Percentiles rank a stretch among this genome's conserved stretches.
Evolutionary conservation across 2,329 filamentous ascomycete species (phyloP).

Genomic region (Fonsecaea nubica): DNA sequence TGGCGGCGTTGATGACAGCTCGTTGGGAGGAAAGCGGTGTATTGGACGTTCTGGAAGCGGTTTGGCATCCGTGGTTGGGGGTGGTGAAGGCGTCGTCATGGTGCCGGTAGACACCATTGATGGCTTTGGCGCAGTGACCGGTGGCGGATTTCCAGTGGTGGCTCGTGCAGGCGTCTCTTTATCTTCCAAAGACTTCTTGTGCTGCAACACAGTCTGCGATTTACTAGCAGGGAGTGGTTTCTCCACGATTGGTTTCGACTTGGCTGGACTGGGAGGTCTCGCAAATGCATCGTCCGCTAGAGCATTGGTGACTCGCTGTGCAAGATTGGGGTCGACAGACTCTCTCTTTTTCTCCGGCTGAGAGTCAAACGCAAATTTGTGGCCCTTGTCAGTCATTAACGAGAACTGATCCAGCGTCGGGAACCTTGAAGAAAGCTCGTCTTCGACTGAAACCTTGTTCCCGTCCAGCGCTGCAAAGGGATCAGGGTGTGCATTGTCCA

Average conservation of each 20-base stretch:
- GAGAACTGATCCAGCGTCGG: constrained; percentile 94
- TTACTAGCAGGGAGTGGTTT: constrained; percentile 42
- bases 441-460: constrained; percentile 61
- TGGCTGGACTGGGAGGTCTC: constrained; percentile 48
- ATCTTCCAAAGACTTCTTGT: constrained; percentile 34
- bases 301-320: constrained; percentile 73
- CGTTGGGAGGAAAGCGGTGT: constrained; percentile 59
- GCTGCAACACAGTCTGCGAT: constrained; percentile 34
- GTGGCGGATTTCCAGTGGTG: constrained; percentile 17
- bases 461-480: constrained; percentile 91
- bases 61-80: constrained; percentile 45
- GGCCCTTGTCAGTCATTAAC: constrained; percentile 80
- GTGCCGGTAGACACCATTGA: constrained; percentile 75
- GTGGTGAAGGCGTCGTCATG: constrained; percentile 69
- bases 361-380: constrained; percentile 82
- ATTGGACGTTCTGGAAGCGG: constrained; percentile 51
- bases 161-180: constrained; percentile 26
- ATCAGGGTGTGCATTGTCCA: constrained; percentile 65
- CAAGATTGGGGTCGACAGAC: constrained; percentile 60
- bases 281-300: constrained; percentile 86
- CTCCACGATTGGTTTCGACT: constrained; percentile 41
- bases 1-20: constrained; percentile 49
- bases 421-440: constrained; percentile 85
- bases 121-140: constrained; percentile 56
- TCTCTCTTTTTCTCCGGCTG: constrained; percentile 56